Evolutionary conservation across 192 early-diverging fungal species (phyloP), one percentile per base, ranked within the genome.

Genomic region (Piromyces sp.): DNA sequence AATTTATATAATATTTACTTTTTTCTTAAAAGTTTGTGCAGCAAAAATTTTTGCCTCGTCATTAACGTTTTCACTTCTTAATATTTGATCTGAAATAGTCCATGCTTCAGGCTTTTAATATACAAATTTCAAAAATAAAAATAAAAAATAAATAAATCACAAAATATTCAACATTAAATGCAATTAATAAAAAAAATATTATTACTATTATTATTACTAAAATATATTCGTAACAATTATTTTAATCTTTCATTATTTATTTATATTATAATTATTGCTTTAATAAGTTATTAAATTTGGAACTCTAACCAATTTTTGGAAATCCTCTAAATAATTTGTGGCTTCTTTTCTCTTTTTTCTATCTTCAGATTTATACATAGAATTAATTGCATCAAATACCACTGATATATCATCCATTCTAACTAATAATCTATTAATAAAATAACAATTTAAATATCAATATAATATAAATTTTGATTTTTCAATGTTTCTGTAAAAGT

Each of bases 1-100:
- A n/a, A n/a, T n/a, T n/a, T n/a, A n/a, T 33, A 6, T 33, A 33
- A 79, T 19, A 15, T 16, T 22, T 82, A 93, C 93, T 90, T 98
- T 98, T 86, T 94, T 93, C 30, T 95, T 88, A 80, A 98, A 87
- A 19, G 95, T 98, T 86, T 98, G 97, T 13, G 96, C 96, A 5
- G 96, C 94, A 92, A 98, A 98, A 11, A 96, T 83, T 80, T 91
- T 89, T 17, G 87, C 86, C 80, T 95, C 94, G 1, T 84, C 81
- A 5, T 89, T 88, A 30, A 90, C 81, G 12, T 84, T 86, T 3
- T 89, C 87, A 30, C 87, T 83, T 78, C 89, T 90, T 22, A 98
- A 86, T 6, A 98, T 85, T 30, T 88, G 84, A 82, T 95, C 94
- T 9, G 94, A 88, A 2, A 92, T 91, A n/a, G 89, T 86, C 96